These are phyloP conservation scores for Naegleria fowleri DNA, from an alignment of 208 protist species.

Conservation along the genomic window DNA sequence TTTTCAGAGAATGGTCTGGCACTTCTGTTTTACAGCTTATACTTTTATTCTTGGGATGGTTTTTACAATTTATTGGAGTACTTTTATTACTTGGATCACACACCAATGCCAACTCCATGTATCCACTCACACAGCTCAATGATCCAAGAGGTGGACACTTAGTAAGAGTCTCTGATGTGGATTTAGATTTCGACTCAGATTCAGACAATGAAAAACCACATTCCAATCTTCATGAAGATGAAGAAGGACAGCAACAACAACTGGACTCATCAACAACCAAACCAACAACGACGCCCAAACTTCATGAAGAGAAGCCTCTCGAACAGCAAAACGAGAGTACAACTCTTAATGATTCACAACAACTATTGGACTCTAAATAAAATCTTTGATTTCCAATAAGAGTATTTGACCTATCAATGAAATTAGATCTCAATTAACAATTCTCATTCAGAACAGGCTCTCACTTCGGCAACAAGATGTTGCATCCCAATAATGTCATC, in stretches of 20 bases:
- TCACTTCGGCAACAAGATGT: no score
- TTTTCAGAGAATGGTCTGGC: background rate
- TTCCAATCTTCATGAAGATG: background rate
- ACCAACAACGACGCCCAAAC: no score
- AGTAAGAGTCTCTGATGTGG: background rate
- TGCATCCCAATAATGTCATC: no score
- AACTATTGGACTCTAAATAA: no score
- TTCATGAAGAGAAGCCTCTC: no score
- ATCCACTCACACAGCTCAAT: background rate
- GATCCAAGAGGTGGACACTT: background rate
- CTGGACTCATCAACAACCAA: no score
- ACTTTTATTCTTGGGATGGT: background rate
- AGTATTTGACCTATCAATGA: no score
- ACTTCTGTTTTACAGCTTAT: background rate
- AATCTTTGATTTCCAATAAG: no score
- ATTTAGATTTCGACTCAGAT: background rate
- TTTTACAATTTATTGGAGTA: slow-evolving; percentile 10
- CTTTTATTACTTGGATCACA: background rate
- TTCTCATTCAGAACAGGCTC: no score
- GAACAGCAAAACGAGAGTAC: no score
- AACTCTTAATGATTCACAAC: no score
- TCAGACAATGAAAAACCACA: background rate
- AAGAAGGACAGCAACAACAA: background rate
- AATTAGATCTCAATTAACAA: no score
- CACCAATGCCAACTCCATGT: background rate